A percentile compares a stretch with the other conserved stretches of the same genome.
Conservation (phyloP, 2,329 filamentous ascomycete species). For the Leptographium galeiforme region DNA sequence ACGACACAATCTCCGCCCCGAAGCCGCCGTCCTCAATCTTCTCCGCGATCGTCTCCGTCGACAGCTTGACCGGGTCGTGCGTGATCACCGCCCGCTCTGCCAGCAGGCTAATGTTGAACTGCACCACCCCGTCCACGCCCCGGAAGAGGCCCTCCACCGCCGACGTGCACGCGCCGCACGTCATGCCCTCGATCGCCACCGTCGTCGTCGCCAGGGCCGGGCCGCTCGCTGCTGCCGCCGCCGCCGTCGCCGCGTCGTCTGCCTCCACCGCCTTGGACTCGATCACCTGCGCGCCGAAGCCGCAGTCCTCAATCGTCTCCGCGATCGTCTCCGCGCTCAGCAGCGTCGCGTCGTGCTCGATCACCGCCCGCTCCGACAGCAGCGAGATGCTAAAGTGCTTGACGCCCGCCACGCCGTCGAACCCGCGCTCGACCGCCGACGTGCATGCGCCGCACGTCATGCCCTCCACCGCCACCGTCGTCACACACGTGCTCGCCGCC, state of each 20-base stretch:
- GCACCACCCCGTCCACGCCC: slow-evolving; percentile 60
- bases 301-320: slow-evolving; percentile 54
- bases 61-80: slow-evolving; percentile 61
- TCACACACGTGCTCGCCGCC: slow-evolving; percentile 38
- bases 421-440: slow-evolving; percentile 68
- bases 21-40: slow-evolving; percentile 86
- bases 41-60: slow-evolving; percentile 61
- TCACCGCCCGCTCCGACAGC: slow-evolving; percentile 70
- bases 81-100: slow-evolving; percentile 84
- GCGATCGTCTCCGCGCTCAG: slow-evolving; percentile 39
- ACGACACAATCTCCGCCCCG: slow-evolving; percentile 70
- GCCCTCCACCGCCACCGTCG: slow-evolving; percentile 66
- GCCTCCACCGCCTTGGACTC: slow-evolving; percentile 42
- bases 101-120: slow-evolving; percentile 89
- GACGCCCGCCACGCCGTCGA: slow-evolving; percentile 61
- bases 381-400: slow-evolving; percentile 70
- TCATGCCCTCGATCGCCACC: slow-evolving; percentile 90
- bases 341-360: slow-evolving; percentile 58
- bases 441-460: slow-evolving; percentile 92
- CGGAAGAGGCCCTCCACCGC: slow-evolving; percentile 77
- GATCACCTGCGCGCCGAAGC: slow-evolving; percentile 68
- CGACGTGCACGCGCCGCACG: slow-evolving; percentile 89
- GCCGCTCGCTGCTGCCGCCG: slow-evolving; percentile 21
- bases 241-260: slow-evolving; percentile 10
- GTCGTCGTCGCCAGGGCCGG: slow-evolving; percentile 57